Percentiles rank a stretch among this genome's conserved stretches.
These are phyloP conservation scores for Candida ponderosae DNA, from an alignment of 805 yeast genomes.

Conservation along the genomic window DNA sequence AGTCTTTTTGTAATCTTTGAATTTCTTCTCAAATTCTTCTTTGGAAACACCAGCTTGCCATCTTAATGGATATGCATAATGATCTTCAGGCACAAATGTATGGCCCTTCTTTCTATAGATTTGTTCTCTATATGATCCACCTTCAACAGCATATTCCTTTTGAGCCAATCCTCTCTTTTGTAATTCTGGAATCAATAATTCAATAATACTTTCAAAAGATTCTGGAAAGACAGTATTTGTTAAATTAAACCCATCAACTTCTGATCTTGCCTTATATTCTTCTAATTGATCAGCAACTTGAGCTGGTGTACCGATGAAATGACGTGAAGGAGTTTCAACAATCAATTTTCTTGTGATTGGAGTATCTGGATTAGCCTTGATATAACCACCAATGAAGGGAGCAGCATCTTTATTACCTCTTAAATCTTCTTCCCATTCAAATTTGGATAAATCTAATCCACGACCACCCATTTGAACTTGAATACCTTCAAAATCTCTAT, in stretches of 20 bases:
- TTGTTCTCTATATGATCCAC: conserved; percentile 28
- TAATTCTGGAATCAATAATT: conserved; percentile 29
- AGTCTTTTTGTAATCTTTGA: conserved; percentile 5
- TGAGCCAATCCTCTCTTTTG: conserved; percentile 28
- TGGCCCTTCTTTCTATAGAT: conserved; percentile 17
- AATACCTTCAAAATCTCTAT: conserved; percentile 33
- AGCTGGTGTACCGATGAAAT: conserved; percentile 26
- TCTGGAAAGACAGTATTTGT: conserved; percentile 30
- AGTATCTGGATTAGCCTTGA: conserved; percentile 7
- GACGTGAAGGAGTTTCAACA: conserved; percentile 21
- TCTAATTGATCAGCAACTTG: conserved; percentile 36
- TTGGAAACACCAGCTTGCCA: conserved; percentile 21
- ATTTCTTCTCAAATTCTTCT: conserved; percentile 21
- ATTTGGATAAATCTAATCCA: conserved; percentile 32
- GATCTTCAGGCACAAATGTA: conserved; percentile 14
- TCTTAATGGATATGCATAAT: conserved; percentile 15
- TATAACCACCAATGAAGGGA: conserved; percentile 12
- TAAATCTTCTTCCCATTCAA: conserved; percentile 37
- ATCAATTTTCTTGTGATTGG: conserved; percentile 22
- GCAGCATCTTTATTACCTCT: conserved; percentile 16
- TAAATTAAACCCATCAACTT: conserved; percentile 36
- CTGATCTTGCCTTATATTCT: conserved; percentile 30
- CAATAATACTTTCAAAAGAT: conserved; percentile 30
- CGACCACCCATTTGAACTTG: conserved; percentile 39
- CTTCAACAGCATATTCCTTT: conserved; percentile 27